phyloP scores from a whole-genome alignment of 805 yeast genomes.

The Suhomyces sp. region DNA sequence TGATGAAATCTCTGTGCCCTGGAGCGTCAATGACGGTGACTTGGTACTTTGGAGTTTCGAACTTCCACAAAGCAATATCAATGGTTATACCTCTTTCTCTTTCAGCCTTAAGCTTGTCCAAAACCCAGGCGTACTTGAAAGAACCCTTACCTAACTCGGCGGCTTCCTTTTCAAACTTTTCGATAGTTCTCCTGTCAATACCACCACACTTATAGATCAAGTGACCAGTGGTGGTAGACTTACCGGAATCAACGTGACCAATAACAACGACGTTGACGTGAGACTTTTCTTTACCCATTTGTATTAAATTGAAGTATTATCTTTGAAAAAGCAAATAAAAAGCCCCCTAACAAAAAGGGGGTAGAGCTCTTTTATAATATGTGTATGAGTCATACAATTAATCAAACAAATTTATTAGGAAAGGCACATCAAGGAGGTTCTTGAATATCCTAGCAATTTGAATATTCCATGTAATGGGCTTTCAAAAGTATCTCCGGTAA shows the following conservation, averaged over 20 bases:
- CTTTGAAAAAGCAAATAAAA: no score
- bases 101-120: constrained; percentile 94
- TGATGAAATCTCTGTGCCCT: constrained; percentile 95
- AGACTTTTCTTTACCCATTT: constrained; percentile 88
- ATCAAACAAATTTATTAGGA: no score
- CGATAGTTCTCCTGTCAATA: constrained; percentile 97
- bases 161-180: constrained; percentile 97
- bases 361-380: no score
- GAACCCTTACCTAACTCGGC: constrained; percentile 97
- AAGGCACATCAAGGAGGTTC: no score
- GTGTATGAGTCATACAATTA: no score
- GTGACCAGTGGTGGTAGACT: constrained; percentile 99
- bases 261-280: constrained; percentile 99
- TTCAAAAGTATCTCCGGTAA: no score
- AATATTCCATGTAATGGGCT: no score
- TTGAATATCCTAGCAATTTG: no score
- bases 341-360: no score
- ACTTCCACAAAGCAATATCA: constrained; percentile 89
- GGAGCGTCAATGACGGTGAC: constrained; percentile 94
- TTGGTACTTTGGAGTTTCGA: constrained; percentile 85
- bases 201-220: constrained; percentile 99
- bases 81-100: constrained; percentile 97
- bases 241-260: constrained; percentile 99
- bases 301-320: no score
- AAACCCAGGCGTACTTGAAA: constrained; percentile 97